Percentiles rank a stretch among this genome's conserved stretches.
These are phyloP conservation scores for Nothophaeocryptopus gaeumannii DNA, from an alignment of 2,329 filamentous ascomycete species.

Conservation along the genomic window DNA sequence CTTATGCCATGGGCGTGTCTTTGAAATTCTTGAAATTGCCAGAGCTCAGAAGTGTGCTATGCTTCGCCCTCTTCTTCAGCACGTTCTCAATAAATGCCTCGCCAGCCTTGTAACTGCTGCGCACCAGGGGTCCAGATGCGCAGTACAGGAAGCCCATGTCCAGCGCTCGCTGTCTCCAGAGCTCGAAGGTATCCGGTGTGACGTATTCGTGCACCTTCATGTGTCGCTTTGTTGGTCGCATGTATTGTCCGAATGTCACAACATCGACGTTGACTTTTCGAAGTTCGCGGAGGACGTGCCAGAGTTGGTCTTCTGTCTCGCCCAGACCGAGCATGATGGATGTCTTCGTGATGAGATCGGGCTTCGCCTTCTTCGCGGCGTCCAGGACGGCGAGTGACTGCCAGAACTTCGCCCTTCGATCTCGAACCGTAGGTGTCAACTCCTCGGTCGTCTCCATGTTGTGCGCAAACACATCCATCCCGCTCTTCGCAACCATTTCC, in stretches of 20 bases:
- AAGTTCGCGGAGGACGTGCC: conserved; percentile 76
- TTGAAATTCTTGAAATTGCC: conserved; percentile 29
- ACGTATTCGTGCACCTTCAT: conserved; percentile 97
- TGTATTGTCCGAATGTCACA: conserved; percentile 99
- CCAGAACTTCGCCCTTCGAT: conserved; percentile 83
- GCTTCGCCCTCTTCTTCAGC: conserved; percentile 69
- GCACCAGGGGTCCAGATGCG: conserved; percentile 85
- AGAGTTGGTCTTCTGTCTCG: conserved; percentile 83
- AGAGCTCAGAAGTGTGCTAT: conserved; percentile 32
- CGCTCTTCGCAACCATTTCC: conserved; percentile 75
- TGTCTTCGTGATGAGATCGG: conserved; percentile 92
- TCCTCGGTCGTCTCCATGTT: conserved; percentile 95
- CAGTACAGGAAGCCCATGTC: conserved; percentile 97
- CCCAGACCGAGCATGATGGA: conserved; percentile 95
- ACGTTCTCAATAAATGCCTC: conserved; percentile 99
- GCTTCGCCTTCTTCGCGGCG: conserved; percentile 73
- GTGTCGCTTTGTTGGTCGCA: conserved; percentile 96
- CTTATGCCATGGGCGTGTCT: conserved; percentile 16
- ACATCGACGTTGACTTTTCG: conserved; percentile 82
- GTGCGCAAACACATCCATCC: conserved; percentile 93
- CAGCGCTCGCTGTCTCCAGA: conserved; percentile 84
- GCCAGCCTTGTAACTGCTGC: conserved; percentile 95
- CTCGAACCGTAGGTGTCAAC: conserved; percentile 83
- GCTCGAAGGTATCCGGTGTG: conserved; percentile 84
- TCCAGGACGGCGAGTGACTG: conserved; percentile 78